Percentiles rank a stretch among this genome's conserved stretches.
Conservation (phyloP, 345 rosid genomes). For the Populus deltoides region DNA sequence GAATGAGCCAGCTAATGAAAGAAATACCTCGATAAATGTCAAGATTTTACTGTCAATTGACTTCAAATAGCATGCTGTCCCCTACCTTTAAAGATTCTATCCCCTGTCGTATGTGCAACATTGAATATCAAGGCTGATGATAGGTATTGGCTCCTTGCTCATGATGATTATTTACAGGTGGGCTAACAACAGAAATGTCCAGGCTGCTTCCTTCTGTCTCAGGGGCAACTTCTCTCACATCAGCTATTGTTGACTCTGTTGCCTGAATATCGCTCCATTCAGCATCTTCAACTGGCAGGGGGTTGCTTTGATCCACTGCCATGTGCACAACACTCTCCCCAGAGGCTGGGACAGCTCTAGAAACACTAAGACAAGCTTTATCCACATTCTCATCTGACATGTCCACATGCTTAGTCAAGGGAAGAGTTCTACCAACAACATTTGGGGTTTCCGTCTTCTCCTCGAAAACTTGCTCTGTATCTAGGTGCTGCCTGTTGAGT, state of each 20-base stretch:
- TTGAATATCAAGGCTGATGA: conserved; percentile 52
- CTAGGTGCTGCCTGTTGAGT: conserved; percentile 65
- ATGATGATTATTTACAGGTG: conserved; percentile 43
- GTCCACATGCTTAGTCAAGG: conserved; percentile 64
- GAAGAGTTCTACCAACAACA: conserved; percentile 33
- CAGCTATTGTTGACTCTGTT: conserved; percentile 70
- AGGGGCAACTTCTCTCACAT: conserved; percentile 70
- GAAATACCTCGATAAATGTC: not conserved
- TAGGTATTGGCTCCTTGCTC: conserved; percentile 42
- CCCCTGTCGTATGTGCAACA: not conserved
- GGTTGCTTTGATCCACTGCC: conserved; percentile 55
- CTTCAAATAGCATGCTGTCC: not conserved
- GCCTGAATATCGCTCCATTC: conserved; percentile 92
- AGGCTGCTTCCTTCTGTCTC: conserved; percentile 65
- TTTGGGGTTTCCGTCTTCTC: conserved; percentile 64
- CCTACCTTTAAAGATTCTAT: not conserved
- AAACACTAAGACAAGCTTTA: conserved; percentile 79
- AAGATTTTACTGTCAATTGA: not conserved
- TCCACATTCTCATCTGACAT: conserved; percentile 72
- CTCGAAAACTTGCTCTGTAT: conserved; percentile 73
- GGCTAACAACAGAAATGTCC: conserved; percentile 67
- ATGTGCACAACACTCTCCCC: conserved; percentile 59
- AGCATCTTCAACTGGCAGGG: conserved; percentile 54
- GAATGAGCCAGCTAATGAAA: not conserved
- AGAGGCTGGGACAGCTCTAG: conserved; percentile 45